These are phyloP conservation scores for Dioszegia crocea DNA, from an alignment of 768 basidiomycete genomes.

Conservation along the genomic window DNA sequence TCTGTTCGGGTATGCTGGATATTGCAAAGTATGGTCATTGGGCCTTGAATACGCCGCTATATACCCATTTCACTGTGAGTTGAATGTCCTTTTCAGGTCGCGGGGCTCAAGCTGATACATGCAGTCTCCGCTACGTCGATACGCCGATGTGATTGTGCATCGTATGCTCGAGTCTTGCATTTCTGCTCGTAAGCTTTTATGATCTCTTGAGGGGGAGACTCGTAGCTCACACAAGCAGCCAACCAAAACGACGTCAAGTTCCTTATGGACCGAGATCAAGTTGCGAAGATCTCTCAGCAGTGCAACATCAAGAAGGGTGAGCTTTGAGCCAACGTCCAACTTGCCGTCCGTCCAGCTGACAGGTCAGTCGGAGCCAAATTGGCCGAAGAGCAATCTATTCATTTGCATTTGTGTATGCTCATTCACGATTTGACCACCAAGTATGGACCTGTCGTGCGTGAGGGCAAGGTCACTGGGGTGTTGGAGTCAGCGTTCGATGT, in stretches of 20 bases:
- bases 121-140: constrained; percentile 60
- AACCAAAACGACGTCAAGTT: constrained; percentile 74
- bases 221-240: constrained; percentile 10
- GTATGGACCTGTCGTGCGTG: constrained; percentile 91
- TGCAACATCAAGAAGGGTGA: constrained; percentile 75
- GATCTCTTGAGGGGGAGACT: too few species aligned
- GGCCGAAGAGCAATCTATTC: constrained; percentile 93
- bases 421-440: constrained; percentile 89
- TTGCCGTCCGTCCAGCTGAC: constrained; percentile 1
- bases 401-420: constrained; percentile 89
- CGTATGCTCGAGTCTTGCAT: constrained; percentile 90
- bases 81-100: not conserved
- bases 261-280: constrained; percentile 94
- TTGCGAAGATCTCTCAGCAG: constrained; percentile 95
- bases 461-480: constrained; percentile 91
- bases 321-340: not conserved
- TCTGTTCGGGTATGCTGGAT: constrained; percentile 98
- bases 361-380: constrained; percentile 70
- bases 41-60: constrained; percentile 80
- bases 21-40: constrained; percentile 97
- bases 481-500: constrained; percentile 99
- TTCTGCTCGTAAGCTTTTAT: constrained; percentile 38
- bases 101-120: not conserved
- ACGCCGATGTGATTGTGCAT: constrained; percentile 87
- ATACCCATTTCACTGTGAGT: constrained; percentile 57